Base-by-base conservation (phyloP, 176 grass and related monocot genomes). In the bread wheat (Triticum aestivum) region DNA sequence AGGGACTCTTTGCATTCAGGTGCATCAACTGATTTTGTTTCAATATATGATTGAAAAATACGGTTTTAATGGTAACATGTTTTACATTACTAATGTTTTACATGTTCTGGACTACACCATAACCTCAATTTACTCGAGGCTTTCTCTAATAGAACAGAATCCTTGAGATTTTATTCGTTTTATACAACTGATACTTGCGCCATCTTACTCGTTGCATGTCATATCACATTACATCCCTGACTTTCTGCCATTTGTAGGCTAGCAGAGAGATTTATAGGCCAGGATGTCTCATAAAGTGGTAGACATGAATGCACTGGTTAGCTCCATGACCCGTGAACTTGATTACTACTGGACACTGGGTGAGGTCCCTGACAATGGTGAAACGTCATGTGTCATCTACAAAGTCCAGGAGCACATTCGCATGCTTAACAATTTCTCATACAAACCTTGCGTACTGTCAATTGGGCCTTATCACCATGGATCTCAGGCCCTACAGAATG, bases 391-490 rank as follows among this genome's bases (percentile, higher is more conserved):
- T 30, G 2, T 32, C 21, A 61, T 78, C 32, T 38, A 34, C 32
- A 78, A n/a, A 78, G 18, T 61, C 8, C 75, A 37, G 1, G 18
- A 78, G 15, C 30, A 61, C 11, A 61, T 78, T 23, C 54, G 52
- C 3, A 3, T 3, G 32, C 10, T 61, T 13, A 32, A 78, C 9
- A 61, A 3, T 4, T 0, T 38, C 0, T 11, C 32, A 2, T 78
- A 61, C 1, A 20, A 61, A 61, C 75, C 75, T 0, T 11, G 1
- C 0, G 4, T 80, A 0, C 0, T 80, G 8, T 80, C 84, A 1
- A 72, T 80, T 44, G 84, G 84, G 1, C 84, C 75, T 1, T 86
- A 87, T 3, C 84, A 87, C 23, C 63, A 87, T 37, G 62, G 41
- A 12, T 5, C 0, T 15, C 5, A 7, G 11, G 3, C 9, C 18